These are phyloP conservation scores for Zasmidium cellare DNA, from an alignment of 2,329 filamentous ascomycete genomes.

Conservation along the genomic window DNA sequence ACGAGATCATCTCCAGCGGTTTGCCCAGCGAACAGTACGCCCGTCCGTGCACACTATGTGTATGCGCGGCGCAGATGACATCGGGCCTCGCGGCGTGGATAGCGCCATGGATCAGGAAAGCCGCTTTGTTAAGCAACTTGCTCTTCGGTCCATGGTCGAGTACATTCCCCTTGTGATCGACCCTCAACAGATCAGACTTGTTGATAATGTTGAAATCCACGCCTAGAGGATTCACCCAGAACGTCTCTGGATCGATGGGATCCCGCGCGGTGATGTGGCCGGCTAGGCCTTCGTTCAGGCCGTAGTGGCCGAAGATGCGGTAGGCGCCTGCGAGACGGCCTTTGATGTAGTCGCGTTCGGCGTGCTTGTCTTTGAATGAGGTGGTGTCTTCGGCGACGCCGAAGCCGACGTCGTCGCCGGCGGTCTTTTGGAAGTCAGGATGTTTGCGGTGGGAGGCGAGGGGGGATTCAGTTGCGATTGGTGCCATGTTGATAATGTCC, in stretches of 20 bases:
- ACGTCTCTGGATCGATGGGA: slow-evolving; percentile 36
- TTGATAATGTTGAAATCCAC: slow-evolving; percentile 41
- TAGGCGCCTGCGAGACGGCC: slow-evolving; percentile 41
- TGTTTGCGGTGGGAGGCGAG: not conserved
- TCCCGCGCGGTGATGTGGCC: slow-evolving; percentile 42
- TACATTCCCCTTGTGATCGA: slow-evolving; percentile 42
- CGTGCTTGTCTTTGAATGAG: slow-evolving; percentile 23
- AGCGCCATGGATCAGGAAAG: slow-evolving; percentile 44
- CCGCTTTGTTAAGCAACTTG: slow-evolving; percentile 41
- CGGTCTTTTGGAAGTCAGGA: slow-evolving; percentile 11
- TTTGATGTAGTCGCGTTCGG: slow-evolving; percentile 36
- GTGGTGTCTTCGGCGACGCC: slow-evolving; percentile 5
- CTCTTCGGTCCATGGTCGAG: slow-evolving; percentile 37
- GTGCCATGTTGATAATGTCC: not conserved
- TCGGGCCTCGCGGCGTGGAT: slow-evolving; percentile 42
- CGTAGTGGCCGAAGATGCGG: slow-evolving; percentile 36
- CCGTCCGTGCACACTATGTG: slow-evolving; percentile 41
- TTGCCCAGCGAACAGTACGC: slow-evolving; percentile 41
- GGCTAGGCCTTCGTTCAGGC: slow-evolving; percentile 32
- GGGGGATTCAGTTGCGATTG: not conserved
- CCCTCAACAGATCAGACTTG: slow-evolving; percentile 42
- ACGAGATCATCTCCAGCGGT: slow-evolving; percentile 42
- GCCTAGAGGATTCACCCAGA: slow-evolving; percentile 43
- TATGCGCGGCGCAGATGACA: slow-evolving; percentile 43
- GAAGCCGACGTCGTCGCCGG: slow-evolving; percentile 15